Base-by-base conservation (phyloP, 371 early-diverging fungal species). In the Mucor lusitanicus region DNA sequence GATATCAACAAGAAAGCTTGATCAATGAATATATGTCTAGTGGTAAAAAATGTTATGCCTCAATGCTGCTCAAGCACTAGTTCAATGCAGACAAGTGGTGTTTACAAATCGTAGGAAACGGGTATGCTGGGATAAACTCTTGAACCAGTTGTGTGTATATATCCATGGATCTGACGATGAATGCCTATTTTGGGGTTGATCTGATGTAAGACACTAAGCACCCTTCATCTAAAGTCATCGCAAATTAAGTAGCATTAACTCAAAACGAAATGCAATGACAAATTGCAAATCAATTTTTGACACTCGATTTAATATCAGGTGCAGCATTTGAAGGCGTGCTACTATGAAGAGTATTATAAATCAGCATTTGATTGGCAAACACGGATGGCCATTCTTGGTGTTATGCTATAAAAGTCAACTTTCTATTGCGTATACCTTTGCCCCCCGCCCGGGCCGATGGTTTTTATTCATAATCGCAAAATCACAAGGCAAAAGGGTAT, bases 321-420 rank as follows among this genome's bases (percentile, higher is more conserved):
- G 44, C 44, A 44, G 44, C 37, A n/a, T 3, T 6, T 19, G 11
- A 11, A n/a, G 8, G 50, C 50, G 50, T 19, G 19, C 2, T 7
- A 19, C 9, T 7, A 50, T 50, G n/a, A 13, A 44, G 19, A 44
- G 1, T 44, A 19, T 60, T 40, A 40, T 42, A 12, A 60, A 60
- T 23, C 60, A 60, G 17, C 17, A 0, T 28, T 27, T 59, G 46
- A 61, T 61, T 61, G 61, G 61, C 46, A 44, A 30, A 44, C 15
- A 21, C 25, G 7, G 19, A 17, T n/a, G 4, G 19, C n/a, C 44
- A 44, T 19, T 44, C 44, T 44, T n/a, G 50, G 25, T 21, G 13
- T 25, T 50, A 9, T 50, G 50, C 65, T 27, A 46, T 33, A 65
- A 65, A 58, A 56, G 56, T 65, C 15, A 65, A 63, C 27, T 63